Base-by-base conservation (phyloP, 768 basidiomycete species). In the Rhodotorula diobovata region DNA sequence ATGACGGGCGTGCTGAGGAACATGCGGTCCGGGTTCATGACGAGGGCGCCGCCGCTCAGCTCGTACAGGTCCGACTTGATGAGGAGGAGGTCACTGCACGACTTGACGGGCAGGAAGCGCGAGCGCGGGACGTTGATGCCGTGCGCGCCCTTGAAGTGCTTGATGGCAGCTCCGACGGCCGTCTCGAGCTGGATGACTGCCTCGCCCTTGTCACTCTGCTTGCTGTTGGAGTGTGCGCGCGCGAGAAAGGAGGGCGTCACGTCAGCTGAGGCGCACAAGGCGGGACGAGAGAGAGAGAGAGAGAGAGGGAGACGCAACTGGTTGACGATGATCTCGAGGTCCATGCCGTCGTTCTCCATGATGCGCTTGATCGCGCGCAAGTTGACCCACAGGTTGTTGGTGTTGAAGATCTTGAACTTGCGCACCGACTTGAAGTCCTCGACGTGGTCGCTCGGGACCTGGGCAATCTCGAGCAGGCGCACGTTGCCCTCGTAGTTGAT, bases 261-360 rank as follows among this genome's bases (percentile, higher is more conserved):
- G n/a, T n/a, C 45, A 46, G 20, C 48, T 39, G 14, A 18, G 32
- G n/a, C n/a, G n/a, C n/a, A n/a, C n/a, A 15, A 35, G 16, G 54
- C 32, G 14, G 53, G 57, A 12, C 53, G 25, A 50, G 51, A 34
- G 61, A 78, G 37, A 21, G 21, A 16, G 16, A 43, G n/a, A 53
- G 59, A 41, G 51, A 34, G 61, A 78, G 37, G 21, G 21, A 16
- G 16, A 43, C 46, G 15, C 25, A n/a, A 46, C 46, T 68, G 61
- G 83, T 94, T 94, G 82, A 93, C 87, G 82, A 95, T 95, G 82
- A 96, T 94, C 79, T 97, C 94, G 60, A 97, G 85, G 80, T 91
- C 90, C 84, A 96, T 87, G 56, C 82, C 83, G 76, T 93, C 90
- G 46, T 82, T 84, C 73, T 90, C 90, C 89, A 95, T 91, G 77